Conservation (phyloP, 2,329 filamentous ascomycete species). For the Amphichorda felina region DNA sequence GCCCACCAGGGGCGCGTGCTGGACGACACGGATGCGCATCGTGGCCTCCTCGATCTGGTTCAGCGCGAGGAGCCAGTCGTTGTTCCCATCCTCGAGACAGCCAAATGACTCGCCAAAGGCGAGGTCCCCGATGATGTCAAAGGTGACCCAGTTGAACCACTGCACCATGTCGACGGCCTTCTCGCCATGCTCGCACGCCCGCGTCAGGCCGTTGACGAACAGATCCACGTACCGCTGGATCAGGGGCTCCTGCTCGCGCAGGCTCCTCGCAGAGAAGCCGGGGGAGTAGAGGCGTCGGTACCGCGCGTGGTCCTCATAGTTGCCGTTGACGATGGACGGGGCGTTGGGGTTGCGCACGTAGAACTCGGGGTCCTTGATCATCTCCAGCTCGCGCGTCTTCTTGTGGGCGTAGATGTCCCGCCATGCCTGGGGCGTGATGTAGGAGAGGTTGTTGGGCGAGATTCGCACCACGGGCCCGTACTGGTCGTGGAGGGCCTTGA, state of each 20-base stretch:
- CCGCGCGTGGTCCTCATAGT: background rate
- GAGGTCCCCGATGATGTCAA: too few species aligned
- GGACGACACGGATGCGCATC: background rate
- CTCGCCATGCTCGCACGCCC: too few species aligned
- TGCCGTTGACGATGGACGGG: background rate
- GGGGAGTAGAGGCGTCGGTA: background rate
- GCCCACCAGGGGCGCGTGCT: too few species aligned
- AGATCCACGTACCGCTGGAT: conserved; percentile 8
- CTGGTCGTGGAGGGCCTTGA: conserved; percentile 6
- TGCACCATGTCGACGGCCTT: conserved; percentile 8
- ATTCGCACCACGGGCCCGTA: conserved; percentile 21
- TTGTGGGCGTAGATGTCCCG: conserved; percentile 25
- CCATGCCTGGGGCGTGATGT: conserved; percentile 18
- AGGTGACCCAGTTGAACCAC: conserved; percentile 12
- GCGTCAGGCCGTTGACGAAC: too few species aligned
- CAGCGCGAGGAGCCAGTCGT: conserved; percentile 9
- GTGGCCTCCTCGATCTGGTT: conserved; percentile 5
- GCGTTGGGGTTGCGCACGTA: background rate
- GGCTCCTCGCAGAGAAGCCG: conserved; percentile 1
- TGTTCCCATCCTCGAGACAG: conserved; percentile 3
- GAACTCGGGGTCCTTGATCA: background rate
- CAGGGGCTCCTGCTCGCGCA: conserved; percentile 4
- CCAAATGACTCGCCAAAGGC: conserved; percentile 13
- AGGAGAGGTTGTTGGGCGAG: conserved; percentile 22
- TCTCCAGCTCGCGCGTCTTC: too few species aligned